Percentiles rank a stretch among this genome's conserved stretches.
Conservation (phyloP, 2,329 filamentous ascomycete species). For the Monosporascus sp. region DNA sequence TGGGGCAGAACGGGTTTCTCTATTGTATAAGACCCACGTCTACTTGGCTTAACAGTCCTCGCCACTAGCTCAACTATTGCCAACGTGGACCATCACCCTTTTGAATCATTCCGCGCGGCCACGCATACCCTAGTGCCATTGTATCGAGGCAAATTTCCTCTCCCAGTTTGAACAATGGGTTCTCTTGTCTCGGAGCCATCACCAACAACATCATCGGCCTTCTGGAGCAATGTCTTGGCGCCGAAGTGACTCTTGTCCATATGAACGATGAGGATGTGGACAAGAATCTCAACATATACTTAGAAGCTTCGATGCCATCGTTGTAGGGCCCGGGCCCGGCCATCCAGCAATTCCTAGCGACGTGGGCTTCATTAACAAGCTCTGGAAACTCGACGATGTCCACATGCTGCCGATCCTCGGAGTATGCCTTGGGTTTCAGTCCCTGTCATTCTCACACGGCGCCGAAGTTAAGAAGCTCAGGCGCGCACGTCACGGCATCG, state of each 20-base stretch:
- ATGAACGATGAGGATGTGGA: constrained; percentile 39
- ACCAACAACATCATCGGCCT: constrained; percentile 62
- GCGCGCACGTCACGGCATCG: constrained; percentile 57
- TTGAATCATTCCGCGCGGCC: neutral
- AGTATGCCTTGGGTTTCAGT: constrained; percentile 68
- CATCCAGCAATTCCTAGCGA: constrained; percentile 50
- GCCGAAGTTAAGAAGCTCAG: constrained; percentile 47
- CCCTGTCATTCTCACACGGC: constrained; percentile 55
- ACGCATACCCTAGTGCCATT: neutral
- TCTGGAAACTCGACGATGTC: constrained; percentile 46
- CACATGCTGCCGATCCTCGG: constrained; percentile 48
- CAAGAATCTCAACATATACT: constrained; percentile 35
- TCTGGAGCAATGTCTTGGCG: constrained; percentile 45
- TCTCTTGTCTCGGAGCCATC: constrained; percentile 22
- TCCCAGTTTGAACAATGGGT: neutral
- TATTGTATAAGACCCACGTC: neutral
- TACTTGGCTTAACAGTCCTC: neutral
- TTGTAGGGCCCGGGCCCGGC: constrained; percentile 60
- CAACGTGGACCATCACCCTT: neutral
- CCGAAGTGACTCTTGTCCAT: constrained; percentile 45
- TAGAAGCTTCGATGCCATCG: constrained; percentile 51
- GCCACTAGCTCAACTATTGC: neutral
- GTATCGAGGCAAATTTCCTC: neutral
- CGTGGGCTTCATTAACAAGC: constrained; percentile 52
- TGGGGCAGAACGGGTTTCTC: neutral